Evolutionary conservation across 2,329 filamentous ascomycete species (phyloP).

Genomic region (Talaromyces sp.): DNA sequence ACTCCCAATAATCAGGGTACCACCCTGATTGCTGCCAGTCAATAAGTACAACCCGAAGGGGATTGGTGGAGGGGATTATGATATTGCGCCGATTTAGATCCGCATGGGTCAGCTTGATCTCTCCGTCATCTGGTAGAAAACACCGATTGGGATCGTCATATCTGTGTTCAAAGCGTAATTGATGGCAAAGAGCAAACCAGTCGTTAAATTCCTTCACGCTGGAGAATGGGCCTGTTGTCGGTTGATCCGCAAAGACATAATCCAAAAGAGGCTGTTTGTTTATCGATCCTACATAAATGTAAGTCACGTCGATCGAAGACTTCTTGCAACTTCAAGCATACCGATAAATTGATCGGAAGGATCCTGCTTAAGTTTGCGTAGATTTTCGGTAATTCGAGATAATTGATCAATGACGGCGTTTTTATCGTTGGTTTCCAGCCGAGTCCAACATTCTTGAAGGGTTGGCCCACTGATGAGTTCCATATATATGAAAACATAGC

Average conservation of each 20-base stretch:
- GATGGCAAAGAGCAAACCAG: not conserved
- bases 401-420: not conserved
- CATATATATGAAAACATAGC: not conserved
- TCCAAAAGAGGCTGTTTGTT: not conserved
- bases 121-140: conserved; percentile 20
- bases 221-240: not conserved
- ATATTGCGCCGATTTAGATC: conserved; percentile 33
- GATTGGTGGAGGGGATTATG: conserved; percentile 26
- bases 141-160: not conserved
- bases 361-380: not conserved
- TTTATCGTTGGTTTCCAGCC: not conserved
- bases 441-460: not conserved
- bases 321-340: not conserved
- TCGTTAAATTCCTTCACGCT: not conserved
- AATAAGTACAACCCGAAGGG: conserved; percentile 24
- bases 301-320: not conserved
- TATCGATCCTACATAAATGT: not conserved
- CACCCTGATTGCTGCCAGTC: conserved; percentile 33
- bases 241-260: not conserved
- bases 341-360: not conserved
- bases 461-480: not conserved
- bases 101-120: conserved; percentile 33
- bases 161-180: not conserved
- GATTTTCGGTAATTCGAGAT: not conserved
- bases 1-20: conserved; percentile 36